phyloP scores from a whole-genome alignment of 1,284 basidiomycete genomes.

The Boletus holoroseus region DNA sequence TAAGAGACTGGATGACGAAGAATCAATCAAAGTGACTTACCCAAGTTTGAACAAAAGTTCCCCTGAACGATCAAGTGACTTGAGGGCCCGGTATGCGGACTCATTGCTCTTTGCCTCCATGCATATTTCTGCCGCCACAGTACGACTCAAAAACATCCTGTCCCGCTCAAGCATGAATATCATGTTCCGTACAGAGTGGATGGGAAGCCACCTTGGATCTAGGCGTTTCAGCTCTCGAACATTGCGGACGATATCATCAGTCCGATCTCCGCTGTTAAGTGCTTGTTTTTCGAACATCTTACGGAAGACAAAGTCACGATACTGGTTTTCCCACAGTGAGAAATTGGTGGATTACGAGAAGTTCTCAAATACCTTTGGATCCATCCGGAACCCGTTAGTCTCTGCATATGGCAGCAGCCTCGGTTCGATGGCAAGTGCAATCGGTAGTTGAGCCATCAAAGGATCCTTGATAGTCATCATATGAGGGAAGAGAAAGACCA shows the following conservation, averaged over 20 bases:
- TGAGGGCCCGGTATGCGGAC: conserved; percentile 59
- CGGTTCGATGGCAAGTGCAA: conserved; percentile 69
- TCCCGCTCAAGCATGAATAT: conserved; percentile 9
- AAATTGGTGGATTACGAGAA: conserved; percentile 4
- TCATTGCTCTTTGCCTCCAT: conserved; percentile 71
- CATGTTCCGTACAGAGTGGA: conserved; percentile 1
- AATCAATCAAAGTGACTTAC: conserved; percentile 36
- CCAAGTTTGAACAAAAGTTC: conserved; percentile 56
- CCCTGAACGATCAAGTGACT: conserved; percentile 55
- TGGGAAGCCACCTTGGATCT: conserved; percentile 47
- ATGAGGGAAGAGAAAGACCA: conserved; percentile 11
- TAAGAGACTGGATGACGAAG: conserved; percentile 7
- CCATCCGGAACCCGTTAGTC: conserved; percentile 68
- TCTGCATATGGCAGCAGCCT: conserved; percentile 64
- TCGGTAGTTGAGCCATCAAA: conserved; percentile 67
- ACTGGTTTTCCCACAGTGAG: conserved; percentile 40
- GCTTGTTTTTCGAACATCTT: conserved; percentile 70
- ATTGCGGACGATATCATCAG: conserved; percentile 61
- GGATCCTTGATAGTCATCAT: conserved; percentile 49
- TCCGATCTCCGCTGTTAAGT: conserved; percentile 44
- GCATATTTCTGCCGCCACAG: conserved; percentile 71
- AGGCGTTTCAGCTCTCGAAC: conserved; percentile 62
- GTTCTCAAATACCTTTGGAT: conserved; percentile 49
- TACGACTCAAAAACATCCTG: conserved; percentile 74
- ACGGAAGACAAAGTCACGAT: conserved; percentile 74